These are phyloP conservation scores for Chlamydomonas asymmetrica DNA, from an alignment of 139 green algal genomes.

Conservation along the genomic window DNA sequence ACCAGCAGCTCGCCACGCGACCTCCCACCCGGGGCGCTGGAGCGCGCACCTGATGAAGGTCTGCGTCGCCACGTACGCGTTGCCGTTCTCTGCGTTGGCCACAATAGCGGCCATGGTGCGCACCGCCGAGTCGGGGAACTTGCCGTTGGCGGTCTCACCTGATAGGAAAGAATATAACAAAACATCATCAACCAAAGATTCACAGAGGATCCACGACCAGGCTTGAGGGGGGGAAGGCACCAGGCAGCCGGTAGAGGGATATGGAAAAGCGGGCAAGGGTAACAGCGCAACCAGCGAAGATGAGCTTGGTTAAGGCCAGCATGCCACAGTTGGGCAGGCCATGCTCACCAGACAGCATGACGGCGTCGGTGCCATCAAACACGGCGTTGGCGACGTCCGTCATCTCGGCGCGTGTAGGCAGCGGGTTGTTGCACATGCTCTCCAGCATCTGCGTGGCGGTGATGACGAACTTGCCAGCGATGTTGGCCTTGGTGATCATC, in stretches of 20 bases:
- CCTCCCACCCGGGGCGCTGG: background rate
- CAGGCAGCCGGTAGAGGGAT: background rate
- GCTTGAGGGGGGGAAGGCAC: background rate
- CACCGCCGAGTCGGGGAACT: slow-evolving; percentile 62
- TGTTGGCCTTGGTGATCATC: slow-evolving; percentile 64
- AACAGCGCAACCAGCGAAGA: background rate
- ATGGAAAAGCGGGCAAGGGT: background rate
- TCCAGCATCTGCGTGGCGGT: slow-evolving; percentile 33
- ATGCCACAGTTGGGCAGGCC: too few species aligned
- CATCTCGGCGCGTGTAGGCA: slow-evolving; percentile 69
- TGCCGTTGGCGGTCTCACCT: slow-evolving; percentile 77
- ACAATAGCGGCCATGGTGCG: slow-evolving; percentile 65
- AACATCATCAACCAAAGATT: background rate
- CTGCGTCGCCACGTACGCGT: slow-evolving; percentile 23
- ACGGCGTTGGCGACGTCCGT: slow-evolving; percentile 86
- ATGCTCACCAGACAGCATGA: slow-evolving; percentile 47
- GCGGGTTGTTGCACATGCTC: background rate
- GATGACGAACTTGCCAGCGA: slow-evolving; percentile 55
- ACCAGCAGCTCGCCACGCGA: too few species aligned
- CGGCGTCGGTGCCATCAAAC: slow-evolving; percentile 73
- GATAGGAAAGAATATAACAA: background rate
- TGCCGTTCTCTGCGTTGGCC: slow-evolving; percentile 59
- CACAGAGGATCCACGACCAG: background rate
- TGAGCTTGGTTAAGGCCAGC: background rate
- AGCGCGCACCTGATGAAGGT: slow-evolving; percentile 25